phyloP scores from a whole-genome alignment of 345 rosid species.

The Citrus trifoliata region DNA sequence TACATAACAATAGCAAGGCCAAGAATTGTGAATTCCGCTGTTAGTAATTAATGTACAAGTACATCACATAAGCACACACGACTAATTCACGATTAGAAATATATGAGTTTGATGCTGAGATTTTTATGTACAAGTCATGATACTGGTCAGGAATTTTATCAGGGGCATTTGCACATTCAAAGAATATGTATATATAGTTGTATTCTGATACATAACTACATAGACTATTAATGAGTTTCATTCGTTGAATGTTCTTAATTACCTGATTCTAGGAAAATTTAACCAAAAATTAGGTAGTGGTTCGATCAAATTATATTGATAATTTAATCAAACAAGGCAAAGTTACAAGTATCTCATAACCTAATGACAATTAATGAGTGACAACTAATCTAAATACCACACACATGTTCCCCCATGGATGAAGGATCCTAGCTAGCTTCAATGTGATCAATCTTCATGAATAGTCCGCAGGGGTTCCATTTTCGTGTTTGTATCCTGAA shows the following conservation, averaged over 20 bases:
- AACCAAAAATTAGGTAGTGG: neutral
- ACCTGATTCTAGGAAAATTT: neutral
- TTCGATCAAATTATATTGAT: neutral
- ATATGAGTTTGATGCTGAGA: too few relatives aligned
- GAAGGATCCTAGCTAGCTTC: neutral
- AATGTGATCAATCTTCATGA: neutral
- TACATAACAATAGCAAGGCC: too few relatives aligned
- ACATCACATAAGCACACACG: too few relatives aligned
- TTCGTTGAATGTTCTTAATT: neutral
- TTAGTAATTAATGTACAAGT: too few relatives aligned
- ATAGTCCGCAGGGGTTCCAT: neutral
- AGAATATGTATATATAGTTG: neutral
- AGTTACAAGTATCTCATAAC: neutral
- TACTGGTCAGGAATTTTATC: neutral
- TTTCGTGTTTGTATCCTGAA: neutral
- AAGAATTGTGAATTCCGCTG: too few relatives aligned
- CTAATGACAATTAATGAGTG: neutral
- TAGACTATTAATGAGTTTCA: neutral
- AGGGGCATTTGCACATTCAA: neutral
- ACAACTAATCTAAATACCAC: neutral
- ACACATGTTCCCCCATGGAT: neutral
- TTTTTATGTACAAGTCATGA: too few relatives aligned
- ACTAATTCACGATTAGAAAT: too few relatives aligned
- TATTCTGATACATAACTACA: neutral
- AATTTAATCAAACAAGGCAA: neutral